Evolutionary conservation across 306 rosid genomes (phyloP), one percentile per base, ranked within the genome.

Genomic region (Dalbergia oliveri): DNA sequence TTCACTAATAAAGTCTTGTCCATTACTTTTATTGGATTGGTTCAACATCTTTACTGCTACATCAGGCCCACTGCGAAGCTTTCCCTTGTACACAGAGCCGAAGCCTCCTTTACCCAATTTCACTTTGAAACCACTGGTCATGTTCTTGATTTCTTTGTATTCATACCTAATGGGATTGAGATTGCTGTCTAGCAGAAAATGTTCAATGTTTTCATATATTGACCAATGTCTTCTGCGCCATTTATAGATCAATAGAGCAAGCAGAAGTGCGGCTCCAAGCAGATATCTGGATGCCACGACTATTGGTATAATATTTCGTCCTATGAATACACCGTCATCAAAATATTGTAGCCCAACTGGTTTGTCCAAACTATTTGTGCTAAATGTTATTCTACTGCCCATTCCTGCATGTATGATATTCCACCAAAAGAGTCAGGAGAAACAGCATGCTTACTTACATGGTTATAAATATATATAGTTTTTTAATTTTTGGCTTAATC

Each of bases 41-140:
- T 43, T 21, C 62, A 77, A 58, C 66, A 78, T 56, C 60, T 72
- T 83, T 54, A 83, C 5, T 1, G 86, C 83, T 8, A 78, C 76
- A 21, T 54, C 58, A 15, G 11, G 19, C 0, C 86, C 83, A 16
- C 86, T 83, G 6, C 18, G 12, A 1, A 78, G 72, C 14, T 23
- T 80, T 51, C 83, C 79, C 54, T 39, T 80, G 50, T 39, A 68
- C 12, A 78, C 62, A 11, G n/a, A 13, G 3, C 82, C 82, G 11
- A 8, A 82, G 3, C 83, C 87, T 23, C 86, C 86, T 72, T 83
- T 35, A 44, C 86, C 87, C 4, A 79, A 19, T 39, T 72, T 78
- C 0, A 72, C 79, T 11, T 35, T 78, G 6, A 83, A 83, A 34
- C 51, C 45, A 34, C 50, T 9, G 0, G 67, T 78, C 80, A 83